These are phyloP conservation scores for Mucor lusitanicus DNA, from an alignment of 371 early-diverging fungal species.

Conservation along the genomic window DNA sequence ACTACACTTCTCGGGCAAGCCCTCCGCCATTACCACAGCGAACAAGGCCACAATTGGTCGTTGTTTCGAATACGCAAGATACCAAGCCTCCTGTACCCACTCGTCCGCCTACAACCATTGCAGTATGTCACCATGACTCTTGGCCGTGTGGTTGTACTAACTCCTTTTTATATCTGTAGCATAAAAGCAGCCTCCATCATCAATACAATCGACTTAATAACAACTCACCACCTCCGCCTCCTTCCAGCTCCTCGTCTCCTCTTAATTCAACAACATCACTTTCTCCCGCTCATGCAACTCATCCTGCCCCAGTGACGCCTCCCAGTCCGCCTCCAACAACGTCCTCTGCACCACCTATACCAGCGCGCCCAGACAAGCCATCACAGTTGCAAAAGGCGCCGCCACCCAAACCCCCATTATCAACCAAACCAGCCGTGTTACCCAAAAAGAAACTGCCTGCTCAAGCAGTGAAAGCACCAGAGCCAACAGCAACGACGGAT, in stretches of 20 bases:
- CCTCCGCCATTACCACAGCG: slow-evolving; percentile 37
- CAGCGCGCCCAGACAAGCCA: slow-evolving; percentile 32
- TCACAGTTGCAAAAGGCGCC: slow-evolving; percentile 26
- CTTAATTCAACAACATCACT: neutral
- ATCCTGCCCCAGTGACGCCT: neutral
- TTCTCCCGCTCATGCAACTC: neutral
- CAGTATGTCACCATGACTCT: slow-evolving; percentile 8
- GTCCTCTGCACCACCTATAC: slow-evolving; percentile 30
- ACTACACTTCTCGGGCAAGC: neutral
- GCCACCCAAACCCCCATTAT: slow-evolving; percentile 35
- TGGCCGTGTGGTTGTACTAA: neutral
- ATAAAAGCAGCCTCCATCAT: neutral
- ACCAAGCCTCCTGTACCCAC: slow-evolving; percentile 20
- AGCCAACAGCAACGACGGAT: neutral
- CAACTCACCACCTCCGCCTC: slow-evolving; percentile 8
- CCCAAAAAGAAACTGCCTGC: neutral
- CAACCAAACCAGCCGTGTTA: slow-evolving; percentile 25
- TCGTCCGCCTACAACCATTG: slow-evolving; percentile 1
- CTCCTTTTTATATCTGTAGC: neutral
- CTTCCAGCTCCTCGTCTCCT: neutral
- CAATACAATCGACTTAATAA: neutral
- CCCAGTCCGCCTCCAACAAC: neutral
- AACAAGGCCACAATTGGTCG: slow-evolving; percentile 22
- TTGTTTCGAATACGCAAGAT: slow-evolving; percentile 8
- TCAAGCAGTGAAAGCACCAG: neutral